These are phyloP conservation scores for Nidula niveotomentosa DNA, from an alignment of 1,284 basidiomycete species.

Conservation along the genomic window DNA sequence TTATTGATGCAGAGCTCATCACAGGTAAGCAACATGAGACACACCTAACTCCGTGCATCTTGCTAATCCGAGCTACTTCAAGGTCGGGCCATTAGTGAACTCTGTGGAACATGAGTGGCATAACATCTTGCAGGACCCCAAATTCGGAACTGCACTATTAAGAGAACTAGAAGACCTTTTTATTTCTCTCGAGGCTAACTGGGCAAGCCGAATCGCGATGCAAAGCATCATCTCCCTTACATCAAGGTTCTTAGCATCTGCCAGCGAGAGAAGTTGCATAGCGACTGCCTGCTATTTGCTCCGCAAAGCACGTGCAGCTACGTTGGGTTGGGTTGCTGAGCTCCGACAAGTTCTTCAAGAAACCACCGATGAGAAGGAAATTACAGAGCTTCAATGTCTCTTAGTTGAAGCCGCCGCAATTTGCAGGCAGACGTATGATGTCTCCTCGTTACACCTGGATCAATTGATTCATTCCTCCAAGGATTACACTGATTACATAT, in stretches of 20 bases:
- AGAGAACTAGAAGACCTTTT: constrained; percentile 13
- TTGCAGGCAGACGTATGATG: constrained; percentile 40
- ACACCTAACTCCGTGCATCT: too few relatives aligned
- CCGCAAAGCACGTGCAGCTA: constrained; percentile 23
- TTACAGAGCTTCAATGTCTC: constrained; percentile 18
- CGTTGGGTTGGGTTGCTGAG: constrained; percentile 34
- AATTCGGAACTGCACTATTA: constrained; percentile 34
- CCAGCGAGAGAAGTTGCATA: not conserved
- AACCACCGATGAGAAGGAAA: constrained; percentile 13
- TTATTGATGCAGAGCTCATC: constrained; percentile 31
- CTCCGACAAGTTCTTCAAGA: constrained; percentile 21
- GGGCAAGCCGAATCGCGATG: not conserved
- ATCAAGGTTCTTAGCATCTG: not conserved
- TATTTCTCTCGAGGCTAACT: not conserved
- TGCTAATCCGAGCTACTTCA: constrained; percentile 19
- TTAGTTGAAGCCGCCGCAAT: constrained; percentile 32
- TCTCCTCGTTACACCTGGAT: constrained; percentile 18
- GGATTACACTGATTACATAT: constrained; percentile 32
- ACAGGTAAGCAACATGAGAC: constrained; percentile 14
- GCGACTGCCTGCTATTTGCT: constrained; percentile 16
- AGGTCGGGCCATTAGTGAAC: constrained; percentile 32
- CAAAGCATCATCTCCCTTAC: not conserved
- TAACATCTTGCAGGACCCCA: constrained; percentile 19
- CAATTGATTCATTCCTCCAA: constrained; percentile 16
- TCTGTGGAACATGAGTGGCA: constrained; percentile 28